phyloP scores from a whole-genome alignment of 805 yeast species.

The Myxozyma kluyveri region DNA sequence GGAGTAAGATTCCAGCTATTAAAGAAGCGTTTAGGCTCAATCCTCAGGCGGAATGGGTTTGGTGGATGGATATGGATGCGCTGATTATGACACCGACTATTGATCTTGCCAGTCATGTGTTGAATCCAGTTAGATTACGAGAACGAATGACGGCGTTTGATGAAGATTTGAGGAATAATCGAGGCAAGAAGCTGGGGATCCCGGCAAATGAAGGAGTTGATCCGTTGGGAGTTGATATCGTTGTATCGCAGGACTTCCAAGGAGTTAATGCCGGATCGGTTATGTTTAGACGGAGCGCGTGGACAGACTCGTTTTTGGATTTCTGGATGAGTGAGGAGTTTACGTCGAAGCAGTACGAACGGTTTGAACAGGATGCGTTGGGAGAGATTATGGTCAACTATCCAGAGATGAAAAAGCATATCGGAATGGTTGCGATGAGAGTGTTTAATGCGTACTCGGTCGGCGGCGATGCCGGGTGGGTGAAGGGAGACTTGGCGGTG shows the following conservation, averaged over 20 bases:
- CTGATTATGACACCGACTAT: conserved; percentile 37
- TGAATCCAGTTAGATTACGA: conserved; percentile 32
- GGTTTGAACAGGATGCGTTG: conserved; percentile 79
- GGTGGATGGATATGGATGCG: conserved; percentile 41
- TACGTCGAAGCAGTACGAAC: conserved; percentile 82
- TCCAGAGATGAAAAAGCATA: conserved; percentile 14
- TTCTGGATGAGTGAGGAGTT: conserved; percentile 87
- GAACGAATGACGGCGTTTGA: conserved; percentile 32
- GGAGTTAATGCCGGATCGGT: conserved; percentile 83
- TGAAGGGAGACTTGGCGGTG: conserved; percentile 25
- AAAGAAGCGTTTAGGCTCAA: conserved; percentile 33
- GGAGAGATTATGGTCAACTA: conserved; percentile 34
- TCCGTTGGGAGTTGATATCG: conserved; percentile 49
- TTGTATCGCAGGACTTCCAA: conserved; percentile 81
- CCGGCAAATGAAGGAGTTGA: conserved; percentile 6
- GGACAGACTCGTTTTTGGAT: conserved; percentile 71
- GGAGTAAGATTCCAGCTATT: conserved; percentile 40
- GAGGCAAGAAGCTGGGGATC: conserved; percentile 10
- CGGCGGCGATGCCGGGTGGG: conserved; percentile 26
- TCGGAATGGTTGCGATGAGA: conserved; percentile 26
- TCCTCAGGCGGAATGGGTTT: conserved; percentile 41
- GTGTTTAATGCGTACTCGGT: conserved; percentile 25
- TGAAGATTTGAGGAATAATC: background rate
- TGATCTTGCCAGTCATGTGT: conserved; percentile 34
- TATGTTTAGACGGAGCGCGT: conserved; percentile 61